Base-by-base conservation (phyloP, 306 rosid genomes). In the Gillenia trifoliata region DNA sequence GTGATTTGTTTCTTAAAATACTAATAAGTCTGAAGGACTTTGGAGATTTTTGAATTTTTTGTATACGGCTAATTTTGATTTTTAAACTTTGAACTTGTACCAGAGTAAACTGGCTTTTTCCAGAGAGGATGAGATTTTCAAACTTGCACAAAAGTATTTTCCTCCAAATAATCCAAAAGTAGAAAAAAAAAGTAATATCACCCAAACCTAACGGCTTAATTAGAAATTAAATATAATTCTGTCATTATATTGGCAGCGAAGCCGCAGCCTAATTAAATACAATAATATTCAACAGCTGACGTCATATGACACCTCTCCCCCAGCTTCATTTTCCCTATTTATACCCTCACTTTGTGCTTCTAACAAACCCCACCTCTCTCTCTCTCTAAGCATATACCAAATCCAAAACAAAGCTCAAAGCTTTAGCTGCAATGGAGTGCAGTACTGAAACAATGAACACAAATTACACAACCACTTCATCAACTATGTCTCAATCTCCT, bases 401-500 rank as follows among this genome's bases (percentile, higher is more conserved):
- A 20, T 45, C 52, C 52, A 45, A 45, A 45, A 16, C 31, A 65
- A 36, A 36, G 20, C 29, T n/a, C 17, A n/a, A n/a, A 33, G 36
- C 66, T 36, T 57, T 38, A 40, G 75, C 40, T 57, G 26, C 20
- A 64, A 72, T 72, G 76, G 76, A 72, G 31, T 60, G 45, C 59
- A 72, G 76, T 30, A 61, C 41, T 6, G 76, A 72, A 19, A 41
- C 68, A 20, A 66, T 66, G 17, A 72, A 33, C 76, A 56, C 63
- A 34, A 72, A 38, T 30, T 57, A 68, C 73, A 33, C 74, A 15
- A 57, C 62, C 55, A 64, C 72, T 9, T 60, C 76, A 56, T 75
- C 88, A 74, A 80, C 74, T 23, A 25, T 80, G 41, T 79, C 86
- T 67, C 80, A 64, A 3, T 77, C 88, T 69, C 76, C 82, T 9